phyloP scores from a whole-genome alignment of 2,329 filamentous ascomycete species.

The Colletotrichum aenigma region DNA sequence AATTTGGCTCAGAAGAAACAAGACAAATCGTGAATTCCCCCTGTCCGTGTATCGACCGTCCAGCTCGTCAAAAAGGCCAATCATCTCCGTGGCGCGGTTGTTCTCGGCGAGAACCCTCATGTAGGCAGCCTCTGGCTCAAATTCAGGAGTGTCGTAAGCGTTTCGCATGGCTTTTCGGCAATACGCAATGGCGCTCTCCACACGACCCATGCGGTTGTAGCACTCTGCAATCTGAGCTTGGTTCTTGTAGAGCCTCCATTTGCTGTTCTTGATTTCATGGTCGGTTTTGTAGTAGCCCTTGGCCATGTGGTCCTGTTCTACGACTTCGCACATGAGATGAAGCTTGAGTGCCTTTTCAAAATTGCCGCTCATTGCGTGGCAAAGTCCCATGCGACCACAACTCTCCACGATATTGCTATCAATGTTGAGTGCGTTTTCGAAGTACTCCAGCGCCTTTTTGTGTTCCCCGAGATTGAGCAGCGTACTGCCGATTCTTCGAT shows the following conservation, averaged over 20 bases:
- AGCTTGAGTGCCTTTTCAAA: slow-evolving; percentile 38
- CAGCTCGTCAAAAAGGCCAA: slow-evolving; percentile 37
- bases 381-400: slow-evolving; percentile 43
- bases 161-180: slow-evolving; percentile 39
- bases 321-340: slow-evolving; percentile 38
- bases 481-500: slow-evolving; percentile 43
- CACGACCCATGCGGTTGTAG: slow-evolving; percentile 34
- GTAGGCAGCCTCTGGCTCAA: slow-evolving; percentile 41
- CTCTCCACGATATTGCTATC: slow-evolving; percentile 43
- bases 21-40: slow-evolving; percentile 30
- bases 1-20: slow-evolving; percentile 38
- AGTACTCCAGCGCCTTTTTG: slow-evolving; percentile 37
- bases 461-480: slow-evolving; percentile 40
- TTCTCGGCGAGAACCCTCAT: slow-evolving; percentile 39
- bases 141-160: slow-evolving; percentile 31
- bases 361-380: slow-evolving; percentile 37
- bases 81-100: slow-evolving; percentile 38
- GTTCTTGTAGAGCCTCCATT: slow-evolving; percentile 46
- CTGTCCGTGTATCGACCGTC: slow-evolving; percentile 28
- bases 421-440: slow-evolving; percentile 37
- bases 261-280: slow-evolving; percentile 29
- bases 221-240: slow-evolving; percentile 42
- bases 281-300: slow-evolving; percentile 27
- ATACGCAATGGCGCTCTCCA: slow-evolving; percentile 37
- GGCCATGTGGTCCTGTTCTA: slow-evolving; percentile 34